Evolutionary conservation across 2,329 filamentous ascomycete genomes (phyloP).

Genomic region (Pezicula radicicola): DNA sequence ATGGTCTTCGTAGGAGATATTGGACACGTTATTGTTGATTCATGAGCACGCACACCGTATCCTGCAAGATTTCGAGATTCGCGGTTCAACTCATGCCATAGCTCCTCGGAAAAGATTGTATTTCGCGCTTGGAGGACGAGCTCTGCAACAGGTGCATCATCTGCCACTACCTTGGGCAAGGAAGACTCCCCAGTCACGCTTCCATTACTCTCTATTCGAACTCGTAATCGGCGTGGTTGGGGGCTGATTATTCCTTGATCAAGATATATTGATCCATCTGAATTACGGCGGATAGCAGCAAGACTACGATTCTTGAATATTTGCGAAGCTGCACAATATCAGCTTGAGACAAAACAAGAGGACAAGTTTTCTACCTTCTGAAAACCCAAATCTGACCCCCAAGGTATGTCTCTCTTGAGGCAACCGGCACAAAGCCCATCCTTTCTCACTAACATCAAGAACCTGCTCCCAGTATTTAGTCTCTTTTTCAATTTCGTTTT

Average conservation of each 20-base stretch:
- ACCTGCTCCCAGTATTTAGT: slow-evolving; percentile 88
- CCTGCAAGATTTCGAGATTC: slow-evolving; percentile 74
- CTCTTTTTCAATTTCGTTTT: slow-evolving; percentile 76
- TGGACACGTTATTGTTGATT: slow-evolving; percentile 53
- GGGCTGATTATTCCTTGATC: slow-evolving; percentile 53
- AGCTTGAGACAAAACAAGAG: slow-evolving; percentile 18
- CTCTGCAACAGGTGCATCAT: slow-evolving; percentile 60
- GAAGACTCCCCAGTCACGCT: slow-evolving; percentile 54
- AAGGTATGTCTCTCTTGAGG: slow-evolving; percentile 71
- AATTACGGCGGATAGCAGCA: slow-evolving; percentile 71
- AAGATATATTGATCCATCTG: slow-evolving; percentile 72
- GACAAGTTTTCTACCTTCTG: slow-evolving; percentile 48
- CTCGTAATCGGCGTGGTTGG: slow-evolving; percentile 59
- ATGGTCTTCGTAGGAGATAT: slow-evolving; percentile 54
- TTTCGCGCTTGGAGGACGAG: slow-evolving; percentile 74
- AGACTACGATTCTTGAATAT: slow-evolving; percentile 70
- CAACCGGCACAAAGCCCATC: slow-evolving; percentile 81
- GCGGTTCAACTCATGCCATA: slow-evolving; percentile 85
- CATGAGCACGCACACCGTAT: slow-evolving; percentile 65
- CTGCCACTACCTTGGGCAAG: slow-evolving; percentile 48
- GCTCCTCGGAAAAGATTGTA: slow-evolving; percentile 77
- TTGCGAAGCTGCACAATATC: slow-evolving; percentile 41
- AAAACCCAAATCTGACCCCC: slow-evolving; percentile 85
- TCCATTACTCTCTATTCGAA: slow-evolving; percentile 60
- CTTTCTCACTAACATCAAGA: slow-evolving; percentile 73